These are phyloP conservation scores for Calvatia gigantea DNA, from an alignment of 768 basidiomycete genomes.

Conservation along the genomic window DNA sequence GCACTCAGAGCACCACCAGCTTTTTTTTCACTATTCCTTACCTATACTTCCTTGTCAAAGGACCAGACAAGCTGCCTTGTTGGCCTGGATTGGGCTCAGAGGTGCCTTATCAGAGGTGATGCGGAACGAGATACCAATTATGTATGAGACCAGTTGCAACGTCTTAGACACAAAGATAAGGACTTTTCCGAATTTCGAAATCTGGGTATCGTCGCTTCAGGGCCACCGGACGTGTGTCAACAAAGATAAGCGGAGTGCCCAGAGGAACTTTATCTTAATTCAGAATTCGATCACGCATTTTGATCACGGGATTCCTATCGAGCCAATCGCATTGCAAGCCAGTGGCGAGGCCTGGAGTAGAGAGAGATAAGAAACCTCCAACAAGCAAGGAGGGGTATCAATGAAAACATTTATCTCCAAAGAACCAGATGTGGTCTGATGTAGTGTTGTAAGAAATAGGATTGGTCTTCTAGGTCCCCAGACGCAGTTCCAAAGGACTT, in stretches of 20 bases:
- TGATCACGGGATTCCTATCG: conserved; percentile 9
- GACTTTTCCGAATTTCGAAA: conserved; percentile 2
- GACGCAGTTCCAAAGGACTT: too few relatives aligned
- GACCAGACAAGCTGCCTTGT: background rate
- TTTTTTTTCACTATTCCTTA: background rate
- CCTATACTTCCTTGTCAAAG: background rate
- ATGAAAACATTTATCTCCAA: too few relatives aligned
- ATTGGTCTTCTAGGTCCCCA: too few relatives aligned
- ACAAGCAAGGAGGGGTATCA: background rate
- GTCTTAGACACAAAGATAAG: conserved; percentile 7
- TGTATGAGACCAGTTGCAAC: background rate
- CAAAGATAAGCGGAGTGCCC: conserved; percentile 8
- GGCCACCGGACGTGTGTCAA: background rate
- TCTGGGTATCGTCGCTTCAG: background rate
- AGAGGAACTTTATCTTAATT: background rate
- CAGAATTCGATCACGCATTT: background rate
- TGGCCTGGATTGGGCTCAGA: too few relatives aligned
- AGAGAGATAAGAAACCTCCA: conserved; percentile 6
- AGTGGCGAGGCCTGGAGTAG: background rate
- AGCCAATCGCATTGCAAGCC: conserved; percentile 1
- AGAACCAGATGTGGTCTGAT: too few relatives aligned
- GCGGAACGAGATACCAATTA: background rate
- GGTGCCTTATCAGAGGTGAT: background rate
- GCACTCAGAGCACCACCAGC: background rate
- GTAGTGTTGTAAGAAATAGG: too few relatives aligned